Conservation (phyloP, 140 eudicot genomes). For the Erigeron philadelphicus region DNA sequence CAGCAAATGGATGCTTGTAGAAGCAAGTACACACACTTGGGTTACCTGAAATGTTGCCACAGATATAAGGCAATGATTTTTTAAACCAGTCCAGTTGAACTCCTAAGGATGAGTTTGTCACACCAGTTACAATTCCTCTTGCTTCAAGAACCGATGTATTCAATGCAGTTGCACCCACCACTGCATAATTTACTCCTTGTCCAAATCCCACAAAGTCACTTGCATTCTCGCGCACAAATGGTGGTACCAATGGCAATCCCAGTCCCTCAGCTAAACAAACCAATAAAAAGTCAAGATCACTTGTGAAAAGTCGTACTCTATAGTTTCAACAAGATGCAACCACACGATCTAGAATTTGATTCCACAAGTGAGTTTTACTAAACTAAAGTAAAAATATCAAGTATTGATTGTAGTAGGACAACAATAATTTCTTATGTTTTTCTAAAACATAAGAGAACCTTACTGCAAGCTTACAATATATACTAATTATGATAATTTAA, state of each 20-base stretch:
- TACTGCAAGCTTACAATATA: too few relatives aligned
- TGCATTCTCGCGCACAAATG: slow-evolving; percentile 12
- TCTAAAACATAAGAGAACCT: too few relatives aligned
- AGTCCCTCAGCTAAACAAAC: slow-evolving; percentile 44
- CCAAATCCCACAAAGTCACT: slow-evolving; percentile 6
- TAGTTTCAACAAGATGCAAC: too few relatives aligned
- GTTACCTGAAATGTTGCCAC: slow-evolving; percentile 22
- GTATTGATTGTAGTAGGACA: too few relatives aligned
- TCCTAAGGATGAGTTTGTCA: slow-evolving; percentile 38
- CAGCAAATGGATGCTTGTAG: neutral
- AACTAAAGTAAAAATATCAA: too few relatives aligned
- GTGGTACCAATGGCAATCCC: slow-evolving; percentile 44
- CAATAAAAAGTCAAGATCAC: neutral
- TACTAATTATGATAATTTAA: too few relatives aligned
- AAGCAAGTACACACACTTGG: neutral
- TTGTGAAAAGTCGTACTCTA: too few relatives aligned
- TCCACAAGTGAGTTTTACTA: too few relatives aligned
- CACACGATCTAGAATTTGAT: too few relatives aligned
- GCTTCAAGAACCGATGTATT: slow-evolving; percentile 29
- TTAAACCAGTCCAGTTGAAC: slow-evolving; percentile 56
- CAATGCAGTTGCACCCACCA: slow-evolving; percentile 58
- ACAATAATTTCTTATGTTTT: too few relatives aligned
- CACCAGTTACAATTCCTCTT: slow-evolving; percentile 28
- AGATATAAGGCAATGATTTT: slow-evolving; percentile 29
- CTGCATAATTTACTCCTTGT: slow-evolving; percentile 63